These are phyloP conservation scores for Microbotryum violaceum DNA, from an alignment of 1,284 basidiomycete species.

Conservation along the genomic window DNA sequence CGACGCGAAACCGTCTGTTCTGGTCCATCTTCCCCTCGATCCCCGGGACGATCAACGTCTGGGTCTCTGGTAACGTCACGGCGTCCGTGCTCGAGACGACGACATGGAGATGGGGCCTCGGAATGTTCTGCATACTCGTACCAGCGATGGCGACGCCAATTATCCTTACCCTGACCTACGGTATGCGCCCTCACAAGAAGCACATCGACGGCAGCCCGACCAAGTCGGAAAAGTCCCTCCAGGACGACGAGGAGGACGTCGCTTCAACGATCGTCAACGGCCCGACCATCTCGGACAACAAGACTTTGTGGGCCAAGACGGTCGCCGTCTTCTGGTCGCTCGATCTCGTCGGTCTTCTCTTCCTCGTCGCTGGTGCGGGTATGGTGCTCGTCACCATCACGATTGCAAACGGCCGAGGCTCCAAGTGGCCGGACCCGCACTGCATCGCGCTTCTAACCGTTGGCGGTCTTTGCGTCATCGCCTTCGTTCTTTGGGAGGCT, in stretches of 20 bases:
- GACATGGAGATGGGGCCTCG: slow-evolving; percentile 40
- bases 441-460: slow-evolving; percentile 39
- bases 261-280: not conserved
- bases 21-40: slow-evolving; percentile 41
- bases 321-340: slow-evolving; percentile 38
- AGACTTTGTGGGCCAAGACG: slow-evolving; percentile 14
- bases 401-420: slow-evolving; percentile 38
- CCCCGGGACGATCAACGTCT: slow-evolving; percentile 39
- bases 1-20: slow-evolving; percentile 37
- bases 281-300: not conserved
- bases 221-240: slow-evolving; percentile 15
- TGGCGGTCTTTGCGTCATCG: slow-evolving; percentile 33
- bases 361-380: slow-evolving; percentile 39
- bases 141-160: slow-evolving; percentile 38
- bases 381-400: slow-evolving; percentile 41
- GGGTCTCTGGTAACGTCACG: slow-evolving; percentile 37
- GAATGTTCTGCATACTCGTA: slow-evolving; percentile 39
- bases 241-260: slow-evolving; percentile 10
- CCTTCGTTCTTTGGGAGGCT: slow-evolving; percentile 38
- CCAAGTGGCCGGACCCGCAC: slow-evolving; percentile 39
- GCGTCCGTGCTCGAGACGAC: slow-evolving; percentile 21
- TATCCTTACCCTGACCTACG: slow-evolving; percentile 34
- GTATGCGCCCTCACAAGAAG: slow-evolving; percentile 18
- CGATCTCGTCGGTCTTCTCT: slow-evolving; percentile 40
- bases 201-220: slow-evolving; percentile 4